phyloP scores from a whole-genome alignment of 345 rosid genomes.

The Aethionema arabicum region DNA sequence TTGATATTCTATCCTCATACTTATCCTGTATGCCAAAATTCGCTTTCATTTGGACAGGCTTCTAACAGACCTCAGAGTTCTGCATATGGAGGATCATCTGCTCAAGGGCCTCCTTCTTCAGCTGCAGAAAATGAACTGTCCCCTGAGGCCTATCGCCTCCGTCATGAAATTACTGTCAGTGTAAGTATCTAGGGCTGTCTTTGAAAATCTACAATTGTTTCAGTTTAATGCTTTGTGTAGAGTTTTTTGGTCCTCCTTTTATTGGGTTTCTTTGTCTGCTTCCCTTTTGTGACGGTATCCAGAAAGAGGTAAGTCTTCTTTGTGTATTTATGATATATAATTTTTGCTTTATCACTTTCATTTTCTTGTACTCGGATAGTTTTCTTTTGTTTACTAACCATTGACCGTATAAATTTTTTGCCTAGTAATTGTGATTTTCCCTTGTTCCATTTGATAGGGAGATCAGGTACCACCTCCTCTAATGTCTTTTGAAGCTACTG shows the following conservation, averaged over 20 bases:
- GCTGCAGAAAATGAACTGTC: conserved; percentile 50
- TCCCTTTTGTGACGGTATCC: not conserved
- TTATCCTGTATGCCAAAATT: not conserved
- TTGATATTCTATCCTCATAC: not conserved
- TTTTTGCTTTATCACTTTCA: not conserved
- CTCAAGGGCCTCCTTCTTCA: conserved; percentile 40
- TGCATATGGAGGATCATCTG: conserved; percentile 41
- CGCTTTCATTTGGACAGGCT: conserved; percentile 21
- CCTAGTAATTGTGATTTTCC: conserved; percentile 1
- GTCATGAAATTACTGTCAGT: conserved; percentile 76
- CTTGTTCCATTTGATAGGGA: conserved; percentile 48
- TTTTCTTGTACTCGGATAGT: not conserved
- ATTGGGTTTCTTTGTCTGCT: not conserved
- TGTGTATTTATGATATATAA: not conserved
- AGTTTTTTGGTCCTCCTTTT: not conserved
- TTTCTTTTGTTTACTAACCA: not conserved
- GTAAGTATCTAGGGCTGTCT: conserved; percentile 47
- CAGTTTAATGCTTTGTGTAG: not conserved
- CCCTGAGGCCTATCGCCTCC: conserved; percentile 67
- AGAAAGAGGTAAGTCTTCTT: not conserved
- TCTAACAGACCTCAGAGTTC: conserved; percentile 40
- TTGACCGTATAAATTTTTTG: not conserved
- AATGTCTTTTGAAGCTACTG: conserved; percentile 68
- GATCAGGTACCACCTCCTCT: conserved; percentile 76
- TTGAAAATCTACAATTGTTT: not conserved